phyloP scores from a whole-genome alignment of 495 filamentous ascomycete species.

The Penicillium angulare region DNA sequence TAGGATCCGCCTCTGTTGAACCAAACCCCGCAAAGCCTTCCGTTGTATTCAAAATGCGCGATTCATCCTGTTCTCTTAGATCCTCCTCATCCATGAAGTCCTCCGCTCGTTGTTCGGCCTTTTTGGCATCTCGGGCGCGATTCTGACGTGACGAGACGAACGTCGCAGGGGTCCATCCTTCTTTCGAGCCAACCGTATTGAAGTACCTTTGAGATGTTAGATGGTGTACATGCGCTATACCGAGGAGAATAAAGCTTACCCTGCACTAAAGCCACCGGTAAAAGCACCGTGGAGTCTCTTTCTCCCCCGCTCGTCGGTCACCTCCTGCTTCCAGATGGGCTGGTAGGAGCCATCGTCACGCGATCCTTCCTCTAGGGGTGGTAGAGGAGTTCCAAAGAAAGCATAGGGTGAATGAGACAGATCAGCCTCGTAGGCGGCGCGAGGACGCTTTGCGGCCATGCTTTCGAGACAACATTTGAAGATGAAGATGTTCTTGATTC shows the following conservation, averaged over 20 bases:
- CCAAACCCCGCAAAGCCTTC: slow-evolving; percentile 76
- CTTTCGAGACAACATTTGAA: slow-evolving; percentile 8
- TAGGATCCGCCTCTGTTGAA: slow-evolving; percentile 56
- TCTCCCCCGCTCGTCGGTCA: slow-evolving; percentile 86
- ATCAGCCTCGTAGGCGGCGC: slow-evolving; percentile 76
- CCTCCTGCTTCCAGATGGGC: slow-evolving; percentile 96
- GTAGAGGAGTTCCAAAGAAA: slow-evolving; percentile 82
- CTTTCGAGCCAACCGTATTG: slow-evolving; percentile 96
- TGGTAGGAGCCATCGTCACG: slow-evolving; percentile 94
- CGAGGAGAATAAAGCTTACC: slow-evolving; percentile 52
- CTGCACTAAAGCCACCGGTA: slow-evolving; percentile 94
- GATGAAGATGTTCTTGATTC: slow-evolving; percentile 11
- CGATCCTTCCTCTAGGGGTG: slow-evolving; percentile 69
- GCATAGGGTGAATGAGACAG: slow-evolving; percentile 73
- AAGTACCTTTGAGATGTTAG: slow-evolving; percentile 66
- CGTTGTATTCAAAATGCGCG: slow-evolving; percentile 66
- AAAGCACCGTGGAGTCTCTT: slow-evolving; percentile 95
- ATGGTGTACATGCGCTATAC: not conserved
- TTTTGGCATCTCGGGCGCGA: slow-evolving; percentile 63
- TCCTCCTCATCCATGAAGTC: slow-evolving; percentile 99
- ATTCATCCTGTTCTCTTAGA: slow-evolving; percentile 80
- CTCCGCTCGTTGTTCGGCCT: slow-evolving; percentile 67
- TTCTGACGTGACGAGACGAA: slow-evolving; percentile 89
- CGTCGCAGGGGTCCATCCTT: slow-evolving; percentile 90
- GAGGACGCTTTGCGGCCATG: slow-evolving; percentile 81